phyloP scores from a whole-genome alignment of 1,284 basidiomycete species.

The Ganoderma lingzhi region DNA sequence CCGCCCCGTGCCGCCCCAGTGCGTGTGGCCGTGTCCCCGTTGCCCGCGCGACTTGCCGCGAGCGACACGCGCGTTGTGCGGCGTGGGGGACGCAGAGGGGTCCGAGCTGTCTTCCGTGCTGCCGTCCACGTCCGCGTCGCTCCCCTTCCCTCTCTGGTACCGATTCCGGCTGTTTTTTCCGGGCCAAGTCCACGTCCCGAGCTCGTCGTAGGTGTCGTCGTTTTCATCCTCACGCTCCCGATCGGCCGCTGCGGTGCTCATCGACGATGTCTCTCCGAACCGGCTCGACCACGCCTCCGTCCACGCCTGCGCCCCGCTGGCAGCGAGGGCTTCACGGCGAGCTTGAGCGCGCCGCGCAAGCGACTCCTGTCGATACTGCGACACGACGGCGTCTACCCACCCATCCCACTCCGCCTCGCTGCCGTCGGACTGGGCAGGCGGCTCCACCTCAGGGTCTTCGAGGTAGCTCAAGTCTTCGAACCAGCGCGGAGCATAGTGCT shows the following conservation, averaged over 20 bases:
- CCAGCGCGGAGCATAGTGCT: constrained; percentile 3
- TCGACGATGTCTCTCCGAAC: neutral
- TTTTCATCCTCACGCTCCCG: constrained; percentile 11
- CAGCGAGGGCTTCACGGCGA: constrained; percentile 7
- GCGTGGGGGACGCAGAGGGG: constrained; percentile 1
- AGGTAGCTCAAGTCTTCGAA: constrained; percentile 21
- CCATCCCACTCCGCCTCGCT: constrained; percentile 69
- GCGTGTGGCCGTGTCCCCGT: neutral
- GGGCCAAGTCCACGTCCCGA: constrained; percentile 9
- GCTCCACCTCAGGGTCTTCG: constrained; percentile 38
- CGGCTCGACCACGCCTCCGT: constrained; percentile 18
- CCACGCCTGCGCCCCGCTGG: constrained; percentile 16
- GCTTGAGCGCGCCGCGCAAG: constrained; percentile 13
- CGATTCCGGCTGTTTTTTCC: neutral
- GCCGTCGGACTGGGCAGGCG: constrained; percentile 50
- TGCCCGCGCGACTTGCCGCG: constrained; percentile 12
- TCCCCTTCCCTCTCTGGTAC: constrained; percentile 12
- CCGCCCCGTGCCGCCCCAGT: constrained; percentile 15
- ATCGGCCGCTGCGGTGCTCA: neutral
- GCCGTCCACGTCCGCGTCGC: constrained; percentile 22
- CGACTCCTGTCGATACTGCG: constrained; percentile 45
- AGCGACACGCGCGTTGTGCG: neutral
- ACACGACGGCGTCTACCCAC: constrained; percentile 57
- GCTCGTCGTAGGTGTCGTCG: constrained; percentile 7
- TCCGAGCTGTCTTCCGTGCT: constrained; percentile 2